Percentiles rank a stretch among this genome's conserved stretches.
phyloP scores from a whole-genome alignment of 352 stramenopile species.

The Aphanomyces cochlioides region DNA sequence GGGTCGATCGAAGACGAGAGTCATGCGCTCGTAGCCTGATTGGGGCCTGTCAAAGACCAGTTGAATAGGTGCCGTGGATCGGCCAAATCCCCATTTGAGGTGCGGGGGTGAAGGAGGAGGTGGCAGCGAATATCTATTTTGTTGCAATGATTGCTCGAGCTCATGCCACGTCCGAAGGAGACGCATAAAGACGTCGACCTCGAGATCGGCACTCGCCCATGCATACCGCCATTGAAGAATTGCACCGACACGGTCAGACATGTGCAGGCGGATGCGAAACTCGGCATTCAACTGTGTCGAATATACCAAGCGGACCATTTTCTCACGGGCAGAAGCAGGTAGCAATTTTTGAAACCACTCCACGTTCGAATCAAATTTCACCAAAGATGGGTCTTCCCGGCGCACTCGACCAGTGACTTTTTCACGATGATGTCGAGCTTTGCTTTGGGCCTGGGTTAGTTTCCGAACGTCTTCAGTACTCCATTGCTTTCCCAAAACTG shows the following conservation, averaged over 20 bases:
- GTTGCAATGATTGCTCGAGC: slow-evolving; percentile 5
- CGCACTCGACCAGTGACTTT: slow-evolving; percentile 11
- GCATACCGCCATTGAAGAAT: slow-evolving; percentile 3
- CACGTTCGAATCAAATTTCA: slow-evolving; percentile 2
- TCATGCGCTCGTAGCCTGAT: slow-evolving; percentile 5
- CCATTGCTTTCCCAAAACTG: slow-evolving; percentile 17
- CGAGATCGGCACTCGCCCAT: background rate
- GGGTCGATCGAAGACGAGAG: background rate
- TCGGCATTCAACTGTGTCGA: slow-evolving; percentile 16
- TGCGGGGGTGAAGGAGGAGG: slow-evolving; percentile 2
- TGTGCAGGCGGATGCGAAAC: slow-evolving; percentile 10
- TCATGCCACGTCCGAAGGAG: slow-evolving; percentile 8
- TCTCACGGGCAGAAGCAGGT: background rate
- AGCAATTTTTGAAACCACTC: slow-evolving; percentile 1
- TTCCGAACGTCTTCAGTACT: slow-evolving; percentile 17
- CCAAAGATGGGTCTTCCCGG: background rate
- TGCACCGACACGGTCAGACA: background rate
- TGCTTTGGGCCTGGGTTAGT: slow-evolving; percentile 12
- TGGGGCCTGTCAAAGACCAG: background rate
- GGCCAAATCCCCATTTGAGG: slow-evolving; percentile 4
- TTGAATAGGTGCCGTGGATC: background rate
- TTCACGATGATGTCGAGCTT: slow-evolving; percentile 8
- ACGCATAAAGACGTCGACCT: slow-evolving; percentile 19
- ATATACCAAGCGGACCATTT: slow-evolving; percentile 1
- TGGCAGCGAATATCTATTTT: background rate